Base-by-base conservation (phyloP, 805 yeast genomes). In the Monosporozyma siamensis region DNA sequence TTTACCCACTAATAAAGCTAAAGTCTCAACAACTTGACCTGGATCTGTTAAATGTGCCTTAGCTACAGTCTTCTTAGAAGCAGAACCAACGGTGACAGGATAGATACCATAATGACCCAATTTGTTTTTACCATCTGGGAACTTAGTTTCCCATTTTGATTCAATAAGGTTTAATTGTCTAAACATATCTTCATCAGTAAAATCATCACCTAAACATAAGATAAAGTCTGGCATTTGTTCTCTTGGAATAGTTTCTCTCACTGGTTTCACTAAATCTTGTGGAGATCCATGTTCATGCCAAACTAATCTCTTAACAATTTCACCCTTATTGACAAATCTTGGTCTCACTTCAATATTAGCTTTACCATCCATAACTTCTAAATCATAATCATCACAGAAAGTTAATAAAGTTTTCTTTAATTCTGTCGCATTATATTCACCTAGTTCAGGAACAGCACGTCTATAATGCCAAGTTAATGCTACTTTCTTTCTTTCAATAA, bases 381-480 rank as follows among this genome's bases (percentile, higher is more conserved):
- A 82, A 47, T 87, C 95, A 56, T 77, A 83, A 18, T 74, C 72
- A 23, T 75, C 82, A 9, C 89, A 74, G 1, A 80, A 72, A 14
- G 66, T 68, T 45, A 71, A 67, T 48, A 92, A 64, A 46, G 80
- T 81, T 18, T 78, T 70, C 47, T 80, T 74, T 55, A 92, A 74
- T 58, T 80, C 77, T 12, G 74, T 67, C 0, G 97, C 94, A 64
- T 87, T 95, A 66, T 75, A 90, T 35, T 72, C 77, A 24, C 98
- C 99, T 51, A 87, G 74, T 47, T 83, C 95, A 0, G 97, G 97
- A 54, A 89, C 98, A 1, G 95, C 77, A 42, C 94, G 74, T 53
- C 99, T 77, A 60, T 90, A 92, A 64, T 92, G 99, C 99, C 99
- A 92, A 1, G 97, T 90, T 41, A 92, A 65, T 1, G 98, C 97